phyloP scores from a whole-genome alignment of 306 rosid species.

The Phaseolus lunatus region DNA sequence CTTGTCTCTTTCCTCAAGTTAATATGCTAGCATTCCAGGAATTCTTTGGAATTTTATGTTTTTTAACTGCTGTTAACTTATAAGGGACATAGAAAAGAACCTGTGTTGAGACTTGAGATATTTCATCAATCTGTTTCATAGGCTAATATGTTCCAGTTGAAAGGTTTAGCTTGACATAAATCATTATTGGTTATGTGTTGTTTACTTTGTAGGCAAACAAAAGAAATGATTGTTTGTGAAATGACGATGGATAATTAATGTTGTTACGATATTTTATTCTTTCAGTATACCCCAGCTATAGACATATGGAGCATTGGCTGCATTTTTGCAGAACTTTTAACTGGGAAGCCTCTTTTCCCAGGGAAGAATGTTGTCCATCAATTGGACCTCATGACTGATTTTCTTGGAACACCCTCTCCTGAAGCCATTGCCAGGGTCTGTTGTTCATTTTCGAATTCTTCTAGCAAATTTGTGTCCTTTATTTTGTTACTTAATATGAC shows the following conservation, averaged over 20 bases:
- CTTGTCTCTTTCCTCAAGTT: neutral
- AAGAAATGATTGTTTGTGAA: neutral
- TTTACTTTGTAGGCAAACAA: neutral
- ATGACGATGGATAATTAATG: conserved; percentile 6
- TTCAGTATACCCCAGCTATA: conserved; percentile 92
- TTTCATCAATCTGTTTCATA: neutral
- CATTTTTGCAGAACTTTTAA: conserved; percentile 88
- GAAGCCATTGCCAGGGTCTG: conserved; percentile 91
- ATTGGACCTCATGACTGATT: conserved; percentile 54
- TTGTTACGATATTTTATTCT: neutral
- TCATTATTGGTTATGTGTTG: neutral
- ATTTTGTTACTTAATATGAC: conserved; percentile 12
- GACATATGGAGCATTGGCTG: conserved; percentile 96
- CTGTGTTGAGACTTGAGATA: neutral
- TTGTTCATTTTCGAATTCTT: conserved; percentile 20
- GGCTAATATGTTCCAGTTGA: conserved; percentile 1
- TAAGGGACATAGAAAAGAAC: neutral
- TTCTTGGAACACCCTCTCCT: conserved; percentile 80
- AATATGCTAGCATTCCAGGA: neutral
- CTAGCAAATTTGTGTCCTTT: neutral
- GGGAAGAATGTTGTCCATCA: conserved; percentile 89
- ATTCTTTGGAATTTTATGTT: neutral
- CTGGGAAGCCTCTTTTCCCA: conserved; percentile 92
- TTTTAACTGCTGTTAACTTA: neutral
- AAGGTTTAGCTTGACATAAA: conserved; percentile 6